Conservation (phyloP, 805 yeast genomes). For the Groenewaldozyma tartarivorans region DNA sequence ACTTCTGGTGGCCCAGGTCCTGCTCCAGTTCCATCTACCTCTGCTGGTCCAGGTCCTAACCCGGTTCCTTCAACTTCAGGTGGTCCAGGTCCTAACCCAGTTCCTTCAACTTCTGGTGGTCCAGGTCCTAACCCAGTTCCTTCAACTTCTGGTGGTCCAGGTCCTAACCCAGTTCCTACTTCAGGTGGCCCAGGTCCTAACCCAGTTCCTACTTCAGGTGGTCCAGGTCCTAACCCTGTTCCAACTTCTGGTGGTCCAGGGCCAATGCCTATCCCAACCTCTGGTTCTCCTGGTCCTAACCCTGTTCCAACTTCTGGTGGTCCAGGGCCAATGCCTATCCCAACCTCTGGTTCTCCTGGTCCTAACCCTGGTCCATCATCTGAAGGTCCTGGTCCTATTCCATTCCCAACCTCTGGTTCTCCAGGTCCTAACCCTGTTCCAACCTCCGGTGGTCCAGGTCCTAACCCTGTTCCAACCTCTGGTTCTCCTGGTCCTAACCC, state of each 20-base stretch:
- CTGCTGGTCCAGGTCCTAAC: background rate
- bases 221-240: constrained; percentile 5
- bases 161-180: background rate
- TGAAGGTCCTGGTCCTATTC: constrained; percentile 1
- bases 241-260: constrained; percentile 2
- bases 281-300: background rate
- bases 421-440: constrained; percentile 6
- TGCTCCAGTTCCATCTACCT: background rate
- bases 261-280: background rate
- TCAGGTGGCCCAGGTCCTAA: constrained; percentile 1
- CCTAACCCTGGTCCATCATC: background rate
- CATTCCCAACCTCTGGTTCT: constrained; percentile 8
- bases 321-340: constrained; percentile 9
- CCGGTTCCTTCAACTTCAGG: background rate
- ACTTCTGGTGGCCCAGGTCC: background rate
- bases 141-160: background rate
- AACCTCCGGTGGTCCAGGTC: constrained; percentile 2
- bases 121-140: background rate
- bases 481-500: constrained; percentile 2
- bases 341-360: constrained; percentile 5
- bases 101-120: background rate
- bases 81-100: background rate
- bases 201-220: constrained; percentile 5
- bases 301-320: constrained; percentile 6
- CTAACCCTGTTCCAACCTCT: constrained; percentile 3